Evolutionary conservation across 331 rosid species (phyloP), one percentile per base, ranked within the genome.

Genomic region (Acacia pycnantha): DNA sequence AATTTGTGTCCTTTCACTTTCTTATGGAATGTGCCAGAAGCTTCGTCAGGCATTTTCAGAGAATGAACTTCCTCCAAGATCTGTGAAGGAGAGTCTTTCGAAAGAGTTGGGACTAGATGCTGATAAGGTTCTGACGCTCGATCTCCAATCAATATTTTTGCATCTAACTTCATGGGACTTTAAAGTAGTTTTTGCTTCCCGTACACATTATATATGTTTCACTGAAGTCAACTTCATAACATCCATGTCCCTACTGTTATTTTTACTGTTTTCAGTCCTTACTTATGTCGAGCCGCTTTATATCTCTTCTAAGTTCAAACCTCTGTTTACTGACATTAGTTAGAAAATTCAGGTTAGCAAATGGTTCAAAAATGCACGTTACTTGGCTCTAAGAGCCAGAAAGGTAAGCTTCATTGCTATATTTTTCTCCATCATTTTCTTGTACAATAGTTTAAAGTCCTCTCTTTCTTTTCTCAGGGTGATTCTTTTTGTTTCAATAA

Each of bases 291-390:
- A 58, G 62, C 54, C 14, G 41, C 13, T 61, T 61, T 56, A 77
- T 24, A 73, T 77, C 62, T 73, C n/a, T 70, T 69, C 80, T 53
- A 75, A 47, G 61, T 70, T 62, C 80, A 53, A 75, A 56, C 61
- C 54, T 77, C 53, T 72, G 37, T 35, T 76, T 71, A 29, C 67
- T 83, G 43, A 83, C 76, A 22, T 77, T 15, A 76, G 78, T 66
- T 77, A 18, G 68, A 71, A 65, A 84, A 85, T 81, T 77, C 95
- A 95, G 98, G 94, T 95, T 76, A 90, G 91, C 90, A 95, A 95
- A 89, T 95, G 98, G 98, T 95, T 95, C 92, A 95, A 95, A 89
- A 95, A 95, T 82, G 91, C 98, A 29, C 98, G 98, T 46, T 95
- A 95, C 81, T 40, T 86, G 43, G 95, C 98, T 48, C 96, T 95